phyloP scores from a whole-genome alignment of 768 basidiomycete species.

The Tulasnella sp. region DNA sequence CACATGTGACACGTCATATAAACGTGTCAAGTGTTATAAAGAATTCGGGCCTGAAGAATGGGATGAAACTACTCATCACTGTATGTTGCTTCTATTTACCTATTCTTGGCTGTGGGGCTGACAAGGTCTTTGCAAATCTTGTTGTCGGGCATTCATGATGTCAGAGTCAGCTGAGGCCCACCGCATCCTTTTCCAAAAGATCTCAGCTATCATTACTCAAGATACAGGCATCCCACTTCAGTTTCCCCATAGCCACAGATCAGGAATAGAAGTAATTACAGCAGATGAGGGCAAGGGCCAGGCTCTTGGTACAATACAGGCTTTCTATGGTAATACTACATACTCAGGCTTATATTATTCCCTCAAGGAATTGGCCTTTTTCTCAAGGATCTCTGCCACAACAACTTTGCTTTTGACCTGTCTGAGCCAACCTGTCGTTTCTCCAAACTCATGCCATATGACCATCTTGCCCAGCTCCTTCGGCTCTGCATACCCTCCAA shows the following conservation, averaged over 20 bases:
- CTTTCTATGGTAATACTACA: conserved; percentile 4
- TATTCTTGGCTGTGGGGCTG: too few species aligned
- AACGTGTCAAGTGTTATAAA: not conserved
- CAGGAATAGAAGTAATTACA: conserved; percentile 23
- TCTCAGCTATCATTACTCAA: conserved; percentile 20
- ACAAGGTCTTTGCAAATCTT: too few species aligned
- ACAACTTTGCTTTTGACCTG: not conserved
- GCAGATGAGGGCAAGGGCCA: conserved; percentile 27
- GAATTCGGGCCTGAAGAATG: not conserved
- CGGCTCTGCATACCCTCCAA: conserved; percentile 11
- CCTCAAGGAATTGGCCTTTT: not conserved
- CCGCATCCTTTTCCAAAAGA: not conserved
- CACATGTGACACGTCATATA: not conserved
- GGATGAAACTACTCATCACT: not conserved
- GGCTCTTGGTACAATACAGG: conserved; percentile 6
- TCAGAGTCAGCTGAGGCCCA: conserved; percentile 16
- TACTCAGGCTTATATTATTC: not conserved
- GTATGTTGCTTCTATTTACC: not conserved
- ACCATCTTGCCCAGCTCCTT: not conserved
- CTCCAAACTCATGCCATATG: not conserved
- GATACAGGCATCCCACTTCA: conserved; percentile 21
- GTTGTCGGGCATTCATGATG: conserved; percentile 18
- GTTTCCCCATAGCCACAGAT: conserved; percentile 22
- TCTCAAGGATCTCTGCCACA: not conserved
- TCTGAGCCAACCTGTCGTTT: not conserved